Conservation (phyloP, 495 filamentous ascomycete genomes). For the Melanomma pulvis-pyrius region DNA sequence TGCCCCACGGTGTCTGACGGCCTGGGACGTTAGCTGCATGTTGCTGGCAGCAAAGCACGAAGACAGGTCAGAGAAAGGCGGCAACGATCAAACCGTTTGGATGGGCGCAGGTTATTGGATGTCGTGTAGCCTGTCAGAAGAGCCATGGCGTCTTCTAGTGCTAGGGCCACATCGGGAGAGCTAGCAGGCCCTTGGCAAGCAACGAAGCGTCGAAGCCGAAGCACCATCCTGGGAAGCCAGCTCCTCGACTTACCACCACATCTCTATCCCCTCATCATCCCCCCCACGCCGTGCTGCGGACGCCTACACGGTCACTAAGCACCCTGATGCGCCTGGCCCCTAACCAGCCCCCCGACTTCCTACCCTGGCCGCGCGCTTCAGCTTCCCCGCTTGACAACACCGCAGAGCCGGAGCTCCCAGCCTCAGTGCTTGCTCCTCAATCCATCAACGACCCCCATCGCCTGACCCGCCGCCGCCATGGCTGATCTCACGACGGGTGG, state of each 20-base stretch:
- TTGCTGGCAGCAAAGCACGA: neutral
- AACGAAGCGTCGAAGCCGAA: too few relatives aligned
- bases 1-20: neutral
- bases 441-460: slow-evolving; percentile 30
- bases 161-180: too few relatives aligned
- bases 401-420: slow-evolving; percentile 32
- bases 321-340: neutral
- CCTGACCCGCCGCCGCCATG: slow-evolving; percentile 26
- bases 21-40: neutral
- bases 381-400: slow-evolving; percentile 33
- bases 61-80: neutral
- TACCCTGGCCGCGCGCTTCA: slow-evolving; percentile 12
- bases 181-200: too few relatives aligned
- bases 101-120: neutral
- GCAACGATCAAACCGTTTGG: slow-evolving; percentile 1
- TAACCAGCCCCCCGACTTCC: slow-evolving; percentile 25
- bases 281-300: slow-evolving; percentile 1
- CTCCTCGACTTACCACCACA: neutral
- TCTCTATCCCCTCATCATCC: neutral
- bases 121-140: neutral
- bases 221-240: too few relatives aligned
- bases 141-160: too few relatives aligned
- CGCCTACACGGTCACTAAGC: neutral
- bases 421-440: slow-evolving; percentile 36
- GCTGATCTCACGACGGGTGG: slow-evolving; percentile 26